Evolutionary conservation across 345 rosid species (phyloP), one percentile per base, ranked within the genome.

Genomic region (Brassica rapa): DNA sequence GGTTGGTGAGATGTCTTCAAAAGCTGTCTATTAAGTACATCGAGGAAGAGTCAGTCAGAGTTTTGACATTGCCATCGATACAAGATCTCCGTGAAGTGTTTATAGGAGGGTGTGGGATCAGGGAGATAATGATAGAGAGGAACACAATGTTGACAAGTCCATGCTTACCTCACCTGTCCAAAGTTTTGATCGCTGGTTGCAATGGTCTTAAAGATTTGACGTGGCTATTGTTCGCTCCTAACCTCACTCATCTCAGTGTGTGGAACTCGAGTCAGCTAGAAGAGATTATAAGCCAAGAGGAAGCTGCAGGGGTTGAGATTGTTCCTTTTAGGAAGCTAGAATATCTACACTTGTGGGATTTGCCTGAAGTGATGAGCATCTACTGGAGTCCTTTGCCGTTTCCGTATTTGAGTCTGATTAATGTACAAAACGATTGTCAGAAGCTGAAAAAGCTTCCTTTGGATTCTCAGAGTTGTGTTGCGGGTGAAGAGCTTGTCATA

Each of bases 191-290:
- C 1, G 29, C 29, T 21, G 30, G 27, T 23, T 74, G 79, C 15
- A 2, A 73, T 8, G 39, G 51, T 24, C 49, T 74, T 0, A 74
- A 39, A 66, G 83, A 80, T 41, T 62, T 74, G 71, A 74, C 79
- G 4, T 80, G 82, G 82, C 43, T 80, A 0, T 5, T 80, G 74
- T 64, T 51, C 14, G 76, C 79, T 16, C 75, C 71, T 0, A 80
- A 74, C 70, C 75, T 80, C 8, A 68, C 73, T 15, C 27, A 60
- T 53, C 71, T 80, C 0, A 19, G 11, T 9, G 66, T 62, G 21
- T 53, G 60, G 60, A 53, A 53, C 60, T 68, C 60, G 25, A 7
- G 32, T 15, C 37, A 73, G 24, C 27, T 72, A 11, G 56, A 79
- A 30, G 78, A 73, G 6, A 66, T 79, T 5, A 79, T 79, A 72